These are phyloP conservation scores for Quercus rubra DNA, from an alignment of 306 rosid genomes.

Conservation along the genomic window DNA sequence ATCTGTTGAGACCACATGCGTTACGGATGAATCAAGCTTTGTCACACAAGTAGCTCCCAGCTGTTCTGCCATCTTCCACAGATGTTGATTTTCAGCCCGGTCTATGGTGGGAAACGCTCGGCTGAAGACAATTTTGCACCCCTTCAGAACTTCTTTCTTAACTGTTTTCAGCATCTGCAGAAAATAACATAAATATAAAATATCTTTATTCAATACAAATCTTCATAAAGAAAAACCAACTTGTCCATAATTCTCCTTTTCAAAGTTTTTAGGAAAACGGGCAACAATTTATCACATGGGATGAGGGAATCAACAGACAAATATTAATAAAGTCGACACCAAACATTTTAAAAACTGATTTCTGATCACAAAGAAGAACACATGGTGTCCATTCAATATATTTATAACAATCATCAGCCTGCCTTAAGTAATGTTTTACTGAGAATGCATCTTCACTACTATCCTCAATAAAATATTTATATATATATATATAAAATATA, in stretches of 20 bases:
- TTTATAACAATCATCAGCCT: not conserved
- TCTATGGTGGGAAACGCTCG: conserved; percentile 43
- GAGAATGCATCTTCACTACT: not conserved
- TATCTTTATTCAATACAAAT: not conserved
- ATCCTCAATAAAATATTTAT: no score
- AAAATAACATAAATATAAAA: not conserved
- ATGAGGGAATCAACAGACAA: not conserved
- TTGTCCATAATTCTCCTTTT: not conserved
- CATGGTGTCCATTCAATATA: not conserved
- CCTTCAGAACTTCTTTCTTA: conserved; percentile 49
- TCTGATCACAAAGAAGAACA: not conserved
- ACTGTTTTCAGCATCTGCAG: conserved; percentile 52
- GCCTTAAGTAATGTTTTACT: not conserved
- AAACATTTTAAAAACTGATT: not conserved
- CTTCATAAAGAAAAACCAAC: not conserved
- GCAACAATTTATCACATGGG: not conserved
- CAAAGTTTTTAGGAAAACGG: not conserved
- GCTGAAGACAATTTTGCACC: conserved; percentile 64
- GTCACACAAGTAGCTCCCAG: conserved; percentile 75
- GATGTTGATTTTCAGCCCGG: conserved; percentile 44
- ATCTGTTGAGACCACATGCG: conserved; percentile 75
- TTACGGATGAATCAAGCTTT: conserved; percentile 56
- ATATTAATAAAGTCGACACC: not conserved
- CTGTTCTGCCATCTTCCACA: conserved; percentile 74
- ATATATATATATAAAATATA: no score